Evolutionary conservation across 768 basidiomycete genomes (phyloP), one percentile per base, ranked within the genome.

Genomic region (Boletus rubescentipes): DNA sequence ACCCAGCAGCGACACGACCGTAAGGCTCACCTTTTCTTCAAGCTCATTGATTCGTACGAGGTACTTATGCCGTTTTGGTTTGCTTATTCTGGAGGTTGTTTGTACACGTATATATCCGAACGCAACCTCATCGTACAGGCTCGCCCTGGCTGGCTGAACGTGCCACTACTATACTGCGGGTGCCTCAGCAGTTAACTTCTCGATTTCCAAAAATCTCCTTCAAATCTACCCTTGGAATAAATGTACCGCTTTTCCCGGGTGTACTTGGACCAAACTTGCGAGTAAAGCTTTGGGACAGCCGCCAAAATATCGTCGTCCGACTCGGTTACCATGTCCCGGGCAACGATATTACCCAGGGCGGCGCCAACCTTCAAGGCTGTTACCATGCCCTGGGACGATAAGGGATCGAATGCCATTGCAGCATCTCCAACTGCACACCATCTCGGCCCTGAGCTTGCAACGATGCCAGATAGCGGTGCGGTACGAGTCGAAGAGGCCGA

Each of bases 21-120:
- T 31, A 14, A 16, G 12, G 43, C 65, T 44, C 26, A 79, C 81
- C 81, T 82, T 72, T 83, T 83, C 72, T 79, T 82, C 61, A 80
- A 69, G 57, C 79, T 83, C 82, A 82, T 82, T 32, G 53, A 31
- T 26, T 49, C 38, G 53, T 35, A 49, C 5, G 21, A 32, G 21
- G 53, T 45, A 26, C 26, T n/a, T 26, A 42, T 38, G 35, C 31
- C 31, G 42, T 37, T 52, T 47, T 46, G 40, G 56, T 55, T 57
- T 38, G 54, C 51, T 51, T 62, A 39, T 23, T 23, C 42, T 34
- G 7, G 11, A 29, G 16, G 16, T 62, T 63, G 61, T 50, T 59
- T 62, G 56, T 57, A 51, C 3, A 26, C 26, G 26, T 26, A 6
- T 26, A 6, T 26, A 26, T 26, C n/a, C n/a, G n/a, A n/a, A n/a